phyloP scores from a whole-genome alignment of 2,329 filamentous ascomycete genomes.

The Fusarium mundagurra region DNA sequence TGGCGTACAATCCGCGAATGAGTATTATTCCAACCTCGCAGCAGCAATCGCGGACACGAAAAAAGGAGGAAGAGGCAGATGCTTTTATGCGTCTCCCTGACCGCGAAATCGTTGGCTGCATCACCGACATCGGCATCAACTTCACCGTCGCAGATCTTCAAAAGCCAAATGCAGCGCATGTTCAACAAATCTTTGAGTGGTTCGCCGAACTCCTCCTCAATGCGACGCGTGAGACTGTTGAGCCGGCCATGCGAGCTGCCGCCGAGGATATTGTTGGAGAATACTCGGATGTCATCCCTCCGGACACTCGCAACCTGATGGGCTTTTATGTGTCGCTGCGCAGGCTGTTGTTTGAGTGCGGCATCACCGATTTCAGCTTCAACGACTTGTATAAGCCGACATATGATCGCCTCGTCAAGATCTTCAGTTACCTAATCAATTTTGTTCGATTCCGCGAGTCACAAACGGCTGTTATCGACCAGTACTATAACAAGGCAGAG shows the following conservation, averaged over 20 bases:
- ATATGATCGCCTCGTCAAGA: slow-evolving; percentile 88
- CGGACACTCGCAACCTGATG: slow-evolving; percentile 93
- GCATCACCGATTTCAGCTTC: slow-evolving; percentile 93
- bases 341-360: slow-evolving; percentile 84
- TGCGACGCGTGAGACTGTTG: slow-evolving; percentile 89
- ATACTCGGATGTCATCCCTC: slow-evolving; percentile 83
- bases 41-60: slow-evolving; percentile 62
- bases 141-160: slow-evolving; percentile 88
- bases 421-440: slow-evolving; percentile 98
- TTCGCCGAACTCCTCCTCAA: slow-evolving; percentile 95
- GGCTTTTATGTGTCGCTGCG: slow-evolving; percentile 90
- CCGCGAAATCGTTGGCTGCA: slow-evolving; percentile 92
- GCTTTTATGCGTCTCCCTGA: slow-evolving; percentile 70
- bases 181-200: slow-evolving; percentile 98
- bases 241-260: slow-evolving; percentile 93
- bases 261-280: slow-evolving; percentile 88
- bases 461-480: slow-evolving; percentile 88
- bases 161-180: slow-evolving; percentile 92
- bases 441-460: slow-evolving; percentile 97
- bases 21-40: slow-evolving; percentile 67
- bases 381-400: slow-evolving; percentile 91
- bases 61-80: slow-evolving; percentile 68
- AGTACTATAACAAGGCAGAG: slow-evolving; percentile 92
- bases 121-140: slow-evolving; percentile 93
- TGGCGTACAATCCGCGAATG: slow-evolving; percentile 70